A percentile compares a stretch with the other conserved stretches of the same genome.
Conservation (phyloP, 1,284 basidiomycete genomes). For the Trichosporon coremiiforme region DNA sequence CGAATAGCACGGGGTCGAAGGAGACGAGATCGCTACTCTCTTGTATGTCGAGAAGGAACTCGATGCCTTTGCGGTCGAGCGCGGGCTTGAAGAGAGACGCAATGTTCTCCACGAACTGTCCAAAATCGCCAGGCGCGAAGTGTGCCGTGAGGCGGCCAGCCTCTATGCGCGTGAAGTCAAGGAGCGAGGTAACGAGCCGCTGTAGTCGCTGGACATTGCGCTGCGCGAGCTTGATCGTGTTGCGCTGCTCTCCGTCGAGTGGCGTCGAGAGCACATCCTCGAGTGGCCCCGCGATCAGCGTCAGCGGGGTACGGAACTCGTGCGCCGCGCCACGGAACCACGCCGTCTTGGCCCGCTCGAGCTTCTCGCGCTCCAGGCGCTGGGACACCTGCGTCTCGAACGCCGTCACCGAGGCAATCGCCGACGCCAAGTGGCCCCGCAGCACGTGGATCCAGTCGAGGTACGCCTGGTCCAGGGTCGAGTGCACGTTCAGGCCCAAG, state of each 20-base stretch:
- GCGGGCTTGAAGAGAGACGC: constrained; percentile 47
- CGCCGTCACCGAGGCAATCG: constrained; percentile 25
- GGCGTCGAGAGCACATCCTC: constrained; percentile 36
- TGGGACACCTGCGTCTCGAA: constrained; percentile 23
- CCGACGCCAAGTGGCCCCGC: constrained; percentile 26
- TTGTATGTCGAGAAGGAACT: constrained; percentile 38
- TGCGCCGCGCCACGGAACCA: constrained; percentile 43
- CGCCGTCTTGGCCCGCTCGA: constrained; percentile 35
- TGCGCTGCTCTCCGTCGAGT: constrained; percentile 25
- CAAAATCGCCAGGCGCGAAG: constrained; percentile 46
- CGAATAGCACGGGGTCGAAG: constrained; percentile 50
- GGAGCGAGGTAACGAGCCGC: constrained; percentile 43
- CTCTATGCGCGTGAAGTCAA: constrained; percentile 44
- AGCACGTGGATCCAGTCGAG: constrained; percentile 38
- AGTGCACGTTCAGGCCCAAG: constrained; percentile 46
- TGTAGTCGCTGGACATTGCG: constrained; percentile 40
- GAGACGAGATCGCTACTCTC: constrained; percentile 36
- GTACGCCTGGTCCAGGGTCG: constrained; percentile 42
- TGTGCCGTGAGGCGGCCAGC: constrained; percentile 40
- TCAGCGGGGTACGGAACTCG: constrained; percentile 41
- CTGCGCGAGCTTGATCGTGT: constrained; percentile 33
- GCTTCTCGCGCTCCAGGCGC: constrained; percentile 26
- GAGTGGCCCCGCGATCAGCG: constrained; percentile 39
- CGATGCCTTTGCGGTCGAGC: constrained; percentile 36
- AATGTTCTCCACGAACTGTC: constrained; percentile 44